phyloP scores from a whole-genome alignment of 495 filamentous ascomycete species.

The Lasiosphaeria ovina region DNA sequence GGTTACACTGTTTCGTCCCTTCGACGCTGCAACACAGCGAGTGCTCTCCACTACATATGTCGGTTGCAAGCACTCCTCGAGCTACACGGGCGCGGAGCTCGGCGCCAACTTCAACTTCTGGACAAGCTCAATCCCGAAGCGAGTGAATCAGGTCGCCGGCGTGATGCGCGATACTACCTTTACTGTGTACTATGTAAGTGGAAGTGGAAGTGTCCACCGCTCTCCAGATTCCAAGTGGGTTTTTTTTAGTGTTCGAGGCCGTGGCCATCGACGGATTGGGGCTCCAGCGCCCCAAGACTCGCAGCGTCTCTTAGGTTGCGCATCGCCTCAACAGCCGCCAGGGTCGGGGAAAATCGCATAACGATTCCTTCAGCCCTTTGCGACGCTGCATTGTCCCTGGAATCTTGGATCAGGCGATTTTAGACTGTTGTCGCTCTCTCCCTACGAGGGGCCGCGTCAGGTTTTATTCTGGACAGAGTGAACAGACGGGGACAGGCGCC shows the following conservation, averaged over 20 bases:
- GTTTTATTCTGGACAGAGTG: neutral
- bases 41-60: no score
- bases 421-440: neutral
- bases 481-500: no score
- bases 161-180: neutral
- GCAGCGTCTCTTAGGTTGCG: no score
- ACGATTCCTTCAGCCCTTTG: neutral
- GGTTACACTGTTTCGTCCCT: no score
- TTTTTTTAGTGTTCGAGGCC: neutral
- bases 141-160: neutral
- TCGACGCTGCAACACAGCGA: no score
- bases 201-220: neutral
- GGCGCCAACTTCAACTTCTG: neutral
- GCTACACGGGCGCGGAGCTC: neutral
- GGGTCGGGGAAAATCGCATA: neutral
- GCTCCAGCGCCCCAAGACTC: no score
- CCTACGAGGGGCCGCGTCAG: neutral
- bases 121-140: neutral
- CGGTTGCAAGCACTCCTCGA: no score
- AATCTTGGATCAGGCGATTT: slow-evolving; percentile 3
- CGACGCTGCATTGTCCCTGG: neutral
- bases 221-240: neutral
- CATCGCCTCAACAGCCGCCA: neutral
- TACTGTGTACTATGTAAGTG: neutral
- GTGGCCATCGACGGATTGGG: neutral